Base-by-base conservation (phyloP, 768 basidiomycete genomes). In the Rhizopogon vulgaris region DNA sequence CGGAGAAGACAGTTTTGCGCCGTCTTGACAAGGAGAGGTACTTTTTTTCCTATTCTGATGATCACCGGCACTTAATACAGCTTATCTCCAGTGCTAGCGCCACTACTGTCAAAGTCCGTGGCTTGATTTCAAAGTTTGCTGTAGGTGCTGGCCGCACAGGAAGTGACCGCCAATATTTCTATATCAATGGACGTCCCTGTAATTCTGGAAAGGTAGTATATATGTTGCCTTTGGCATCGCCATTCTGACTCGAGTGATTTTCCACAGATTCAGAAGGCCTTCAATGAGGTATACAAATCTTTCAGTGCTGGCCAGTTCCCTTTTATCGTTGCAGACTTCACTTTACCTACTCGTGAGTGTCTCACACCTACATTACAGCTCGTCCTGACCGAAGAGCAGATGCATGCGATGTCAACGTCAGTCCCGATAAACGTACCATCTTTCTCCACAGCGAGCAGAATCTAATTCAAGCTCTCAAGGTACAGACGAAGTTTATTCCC, bases 361-460 rank as follows among this genome's bases (percentile, higher is more conserved):
- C 24, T 27, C 40, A 15, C 42, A 32, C 25, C 49, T 3, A 8
- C 14, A 0, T 1, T 24, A 15, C 9, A 15, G 14, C 45, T 46
- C 32, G 22, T 46, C 18, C 15, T 46, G 3, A 46, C 45, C 24
- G 18, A 32, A 34, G 8, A 1, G 6, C 56, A 94, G 91, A 84
- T 52, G 73, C 81, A 0, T 90, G 83, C 60, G 96, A 99, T 63
- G 83, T 99, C 61, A 99, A 99, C 55, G 89, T 98, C 53, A 90
- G 85, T 55, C 95, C 96, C 0, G 96, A 98, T 71, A 99, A 98
- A 63, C 79, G 95, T n/a, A 94, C 92, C 0, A 87, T 98, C 36
- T 84, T 96, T 47, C 62, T 99, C 10, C 93, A 97, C 59, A 85
- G 85, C 64, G 95, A 99, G 65, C 76, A 74, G 10, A 87, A 86